Percentiles rank a stretch among this genome's conserved stretches.
These are phyloP conservation scores for Zygotorulaspora sp. DNA, from an alignment of 805 yeast species.

Conservation along the genomic window DNA sequence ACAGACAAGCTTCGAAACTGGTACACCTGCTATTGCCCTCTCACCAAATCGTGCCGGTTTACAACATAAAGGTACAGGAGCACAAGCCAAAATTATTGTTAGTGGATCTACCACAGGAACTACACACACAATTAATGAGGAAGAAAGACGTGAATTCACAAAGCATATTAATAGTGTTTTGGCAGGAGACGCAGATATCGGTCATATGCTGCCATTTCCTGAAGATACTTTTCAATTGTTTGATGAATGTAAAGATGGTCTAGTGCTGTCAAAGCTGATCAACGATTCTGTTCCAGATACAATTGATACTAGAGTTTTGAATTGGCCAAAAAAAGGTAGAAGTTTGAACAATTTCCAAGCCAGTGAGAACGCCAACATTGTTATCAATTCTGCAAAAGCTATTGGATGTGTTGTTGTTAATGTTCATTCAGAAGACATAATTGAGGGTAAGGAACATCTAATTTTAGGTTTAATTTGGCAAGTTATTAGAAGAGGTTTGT, in stretches of 20 bases:
- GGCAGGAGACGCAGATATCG: conserved; percentile 83
- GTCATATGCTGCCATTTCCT: conserved; percentile 82
- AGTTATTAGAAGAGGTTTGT: conserved; percentile 91
- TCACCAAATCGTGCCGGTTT: conserved; percentile 36
- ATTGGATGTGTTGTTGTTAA: conserved; percentile 98
- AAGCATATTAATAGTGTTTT: conserved; percentile 91
- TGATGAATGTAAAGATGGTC: conserved; percentile 94
- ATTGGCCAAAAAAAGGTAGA: conserved; percentile 77
- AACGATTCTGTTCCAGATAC: conserved; percentile 98
- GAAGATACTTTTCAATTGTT: conserved; percentile 91
- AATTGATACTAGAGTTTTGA: conserved; percentile 94
- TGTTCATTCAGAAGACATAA: conserved; percentile 92
- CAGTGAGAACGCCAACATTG: conserved; percentile 95
- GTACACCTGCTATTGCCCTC: conserved; percentile 29
- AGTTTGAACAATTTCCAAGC: conserved; percentile 88
- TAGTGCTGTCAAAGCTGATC: conserved; percentile 85
- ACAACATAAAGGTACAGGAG: conserved; percentile 50
- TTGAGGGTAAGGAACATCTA: conserved; percentile 90
- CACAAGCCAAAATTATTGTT: conserved; percentile 72
- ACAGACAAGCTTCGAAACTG: conserved; percentile 30
- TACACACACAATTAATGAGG: conserved; percentile 94
- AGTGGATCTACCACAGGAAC: conserved; percentile 87
- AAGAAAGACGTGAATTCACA: conserved; percentile 93
- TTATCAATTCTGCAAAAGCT: conserved; percentile 96
- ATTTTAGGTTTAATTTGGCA: conserved; percentile 94